Percentiles rank a stretch among this genome's conserved stretches.
These are phyloP conservation scores for Diaporthe vexans DNA, from an alignment of 2,329 filamentous ascomycete species.

Conservation along the genomic window DNA sequence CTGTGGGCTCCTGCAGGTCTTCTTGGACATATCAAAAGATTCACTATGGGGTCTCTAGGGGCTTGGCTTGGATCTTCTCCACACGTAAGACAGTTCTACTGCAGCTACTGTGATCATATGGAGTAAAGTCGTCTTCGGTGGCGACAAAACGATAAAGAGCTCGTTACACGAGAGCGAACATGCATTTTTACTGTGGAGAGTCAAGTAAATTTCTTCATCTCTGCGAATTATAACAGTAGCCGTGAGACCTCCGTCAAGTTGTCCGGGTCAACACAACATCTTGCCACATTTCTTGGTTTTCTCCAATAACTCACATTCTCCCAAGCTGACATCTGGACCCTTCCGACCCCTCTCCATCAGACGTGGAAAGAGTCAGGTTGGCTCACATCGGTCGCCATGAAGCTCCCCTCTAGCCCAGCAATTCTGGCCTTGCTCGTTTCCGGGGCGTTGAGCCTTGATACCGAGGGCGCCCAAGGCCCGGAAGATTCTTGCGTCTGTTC, in stretches of 20 bases:
- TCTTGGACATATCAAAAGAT: neutral
- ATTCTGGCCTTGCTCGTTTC: neutral
- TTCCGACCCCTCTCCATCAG: neutral
- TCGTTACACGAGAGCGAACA: neutral
- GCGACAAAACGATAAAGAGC: neutral
- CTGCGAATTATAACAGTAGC: no score
- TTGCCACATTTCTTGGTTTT: neutral
- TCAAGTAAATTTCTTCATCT: neutral
- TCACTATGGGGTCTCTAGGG: neutral
- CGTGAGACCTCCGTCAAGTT: neutral
- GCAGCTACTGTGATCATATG: neutral
- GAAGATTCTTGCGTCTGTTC: neutral
- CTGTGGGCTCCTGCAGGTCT: neutral
- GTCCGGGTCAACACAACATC: neutral
- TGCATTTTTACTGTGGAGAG: neutral
- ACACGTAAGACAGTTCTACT: neutral
- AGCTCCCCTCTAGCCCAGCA: neutral
- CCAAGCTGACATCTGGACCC: neutral
- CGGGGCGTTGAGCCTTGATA: neutral
- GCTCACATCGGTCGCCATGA: neutral
- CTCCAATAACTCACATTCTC: neutral
- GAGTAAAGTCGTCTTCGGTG: neutral
- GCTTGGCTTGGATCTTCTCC: neutral
- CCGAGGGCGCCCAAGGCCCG: neutral
- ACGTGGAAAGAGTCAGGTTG: neutral